Percentiles rank a stretch among this genome's conserved stretches.
Conservation (phyloP, 202 grass and related monocot species). For the Carex sylvatica region DNA sequence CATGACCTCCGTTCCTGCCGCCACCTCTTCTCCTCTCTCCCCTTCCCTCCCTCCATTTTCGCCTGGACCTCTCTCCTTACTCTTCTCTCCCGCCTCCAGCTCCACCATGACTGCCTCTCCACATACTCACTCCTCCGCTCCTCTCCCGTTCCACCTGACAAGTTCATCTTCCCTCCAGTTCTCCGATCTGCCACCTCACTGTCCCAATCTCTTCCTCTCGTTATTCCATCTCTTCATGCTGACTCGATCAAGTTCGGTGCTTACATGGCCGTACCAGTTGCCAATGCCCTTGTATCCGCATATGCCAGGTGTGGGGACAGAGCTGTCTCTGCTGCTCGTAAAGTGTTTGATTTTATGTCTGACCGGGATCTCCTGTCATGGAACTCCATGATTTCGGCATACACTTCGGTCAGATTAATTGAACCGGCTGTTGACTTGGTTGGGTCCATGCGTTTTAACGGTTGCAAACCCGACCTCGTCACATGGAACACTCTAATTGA, state of each 20-base stretch:
- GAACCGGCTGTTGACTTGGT: constrained; percentile 7
- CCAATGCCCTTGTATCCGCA: constrained; percentile 66
- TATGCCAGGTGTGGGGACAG: constrained; percentile 33
- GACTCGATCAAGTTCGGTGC: constrained; percentile 52
- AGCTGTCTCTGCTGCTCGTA: constrained; percentile 30
- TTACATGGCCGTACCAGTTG: constrained; percentile 37
- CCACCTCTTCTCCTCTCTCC: constrained; percentile 14
- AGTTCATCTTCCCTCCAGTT: constrained; percentile 27
- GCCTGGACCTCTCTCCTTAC: constrained; percentile 5
- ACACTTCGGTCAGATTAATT: background rate
- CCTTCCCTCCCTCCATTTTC: constrained; percentile 21
- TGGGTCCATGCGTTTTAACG: constrained; percentile 11
- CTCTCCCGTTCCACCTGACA: constrained; percentile 2
- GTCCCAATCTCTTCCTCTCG: background rate
- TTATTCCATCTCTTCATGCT: constrained; percentile 45
- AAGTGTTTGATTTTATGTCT: constrained; percentile 39
- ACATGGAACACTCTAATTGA: constrained; percentile 40
- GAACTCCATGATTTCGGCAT: constrained; percentile 40
- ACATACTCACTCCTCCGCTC: constrained; percentile 25
- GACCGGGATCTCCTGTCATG: constrained; percentile 48
- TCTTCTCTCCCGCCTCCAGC: constrained; percentile 7
- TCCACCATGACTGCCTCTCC: constrained; percentile 8
- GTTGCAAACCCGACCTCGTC: constrained; percentile 32
- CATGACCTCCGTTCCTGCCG: constrained; percentile 15
- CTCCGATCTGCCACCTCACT: constrained; percentile 19